Percentiles rank a stretch among this genome's conserved stretches.
These are phyloP conservation scores for Mycena olivaceomarginata DNA, from an alignment of 768 basidiomycete genomes.

Conservation along the genomic window DNA sequence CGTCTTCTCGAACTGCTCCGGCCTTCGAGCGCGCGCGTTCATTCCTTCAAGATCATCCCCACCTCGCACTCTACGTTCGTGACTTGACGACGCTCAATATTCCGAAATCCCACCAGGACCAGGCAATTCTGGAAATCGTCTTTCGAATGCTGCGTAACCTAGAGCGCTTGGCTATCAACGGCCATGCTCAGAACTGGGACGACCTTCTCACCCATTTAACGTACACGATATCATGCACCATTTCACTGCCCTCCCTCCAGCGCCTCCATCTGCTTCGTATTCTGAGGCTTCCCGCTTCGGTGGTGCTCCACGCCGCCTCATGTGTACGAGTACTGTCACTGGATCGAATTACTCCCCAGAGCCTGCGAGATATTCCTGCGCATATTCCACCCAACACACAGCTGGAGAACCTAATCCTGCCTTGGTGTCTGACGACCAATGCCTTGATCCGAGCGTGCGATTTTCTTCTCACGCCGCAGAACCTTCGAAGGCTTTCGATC, in stretches of 20 bases:
- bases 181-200: background rate
- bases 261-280: conserved; percentile 21
- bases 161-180: conserved; percentile 13
- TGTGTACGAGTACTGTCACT: conserved; percentile 9
- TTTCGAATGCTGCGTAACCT: conserved; percentile 5
- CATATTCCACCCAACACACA: background rate
- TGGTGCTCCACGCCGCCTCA: conserved; percentile 15
- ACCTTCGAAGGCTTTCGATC: background rate
- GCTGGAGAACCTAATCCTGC: background rate
- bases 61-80: background rate
- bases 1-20: background rate
- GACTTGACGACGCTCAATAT: conserved; percentile 11
- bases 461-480: conserved; percentile 6
- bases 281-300: background rate
- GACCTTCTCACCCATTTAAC: background rate
- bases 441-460: background rate
- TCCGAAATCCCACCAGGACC: background rate
- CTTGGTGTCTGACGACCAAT: conserved; percentile 2
- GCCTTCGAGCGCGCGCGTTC: background rate
- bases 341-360: background rate
- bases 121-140: background rate
- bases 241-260: background rate
- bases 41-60: background rate
- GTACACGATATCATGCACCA: background rate
- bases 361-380: background rate